Evolutionary conservation across 2,329 filamentous ascomycete genomes (phyloP).

Genomic region (Bisporella sp.): DNA sequence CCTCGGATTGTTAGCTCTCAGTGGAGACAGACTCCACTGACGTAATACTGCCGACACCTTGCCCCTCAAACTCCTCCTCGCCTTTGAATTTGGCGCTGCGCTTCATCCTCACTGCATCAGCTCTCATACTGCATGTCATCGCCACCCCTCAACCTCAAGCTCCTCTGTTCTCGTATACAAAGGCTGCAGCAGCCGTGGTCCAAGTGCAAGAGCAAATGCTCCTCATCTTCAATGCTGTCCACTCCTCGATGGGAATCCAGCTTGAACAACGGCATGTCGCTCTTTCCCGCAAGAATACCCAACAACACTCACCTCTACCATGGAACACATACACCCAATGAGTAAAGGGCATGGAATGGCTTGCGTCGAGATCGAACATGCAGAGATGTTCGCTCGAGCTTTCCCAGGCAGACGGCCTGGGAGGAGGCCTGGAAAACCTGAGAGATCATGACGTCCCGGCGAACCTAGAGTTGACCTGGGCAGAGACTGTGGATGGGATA

Average conservation of each 20-base stretch:
- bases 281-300: slow-evolving; percentile 60
- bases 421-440: slow-evolving; percentile 44
- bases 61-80: background rate
- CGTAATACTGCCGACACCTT: background rate
- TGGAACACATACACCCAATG: slow-evolving; percentile 36
- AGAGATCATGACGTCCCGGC: slow-evolving; percentile 42
- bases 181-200: background rate
- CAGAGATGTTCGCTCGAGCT: slow-evolving; percentile 56
- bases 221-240: background rate
- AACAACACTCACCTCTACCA: slow-evolving; percentile 62
- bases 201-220: background rate
- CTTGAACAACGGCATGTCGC: slow-evolving; percentile 69
- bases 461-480: too few species aligned
- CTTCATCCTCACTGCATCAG: background rate
- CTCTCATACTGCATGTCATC: background rate
- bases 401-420: slow-evolving; percentile 65
- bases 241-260: slow-evolving; percentile 47
- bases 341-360: slow-evolving; percentile 54
- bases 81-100: background rate
- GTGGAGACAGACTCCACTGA: background rate
- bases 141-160: background rate
- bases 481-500: too few species aligned
- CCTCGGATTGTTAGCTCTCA: background rate
- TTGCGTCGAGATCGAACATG: slow-evolving; percentile 72
- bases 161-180: background rate